These are phyloP conservation scores for Penicillium hesseltinei DNA, from an alignment of 2,329 filamentous ascomycete species.

Conservation along the genomic window DNA sequence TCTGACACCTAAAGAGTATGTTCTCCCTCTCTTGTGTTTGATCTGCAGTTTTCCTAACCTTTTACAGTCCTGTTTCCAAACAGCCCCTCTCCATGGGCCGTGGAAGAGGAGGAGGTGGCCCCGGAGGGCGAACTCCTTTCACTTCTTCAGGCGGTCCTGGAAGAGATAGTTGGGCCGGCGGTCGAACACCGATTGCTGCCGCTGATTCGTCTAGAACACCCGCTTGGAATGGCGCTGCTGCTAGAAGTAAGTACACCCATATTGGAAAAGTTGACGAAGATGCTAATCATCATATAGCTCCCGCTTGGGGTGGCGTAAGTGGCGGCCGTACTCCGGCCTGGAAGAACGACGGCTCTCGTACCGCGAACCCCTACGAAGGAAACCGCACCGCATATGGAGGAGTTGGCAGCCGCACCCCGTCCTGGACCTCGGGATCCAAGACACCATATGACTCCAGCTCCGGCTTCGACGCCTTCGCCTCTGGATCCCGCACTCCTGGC, in stretches of 20 bases:
- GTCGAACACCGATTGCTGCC: slow-evolving; percentile 66
- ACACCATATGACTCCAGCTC: slow-evolving; percentile 68
- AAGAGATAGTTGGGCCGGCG: slow-evolving; percentile 58
- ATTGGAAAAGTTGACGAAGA: not conserved
- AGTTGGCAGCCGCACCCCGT: slow-evolving; percentile 65
- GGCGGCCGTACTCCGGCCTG: slow-evolving; percentile 52
- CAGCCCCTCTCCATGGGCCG: slow-evolving; percentile 70
- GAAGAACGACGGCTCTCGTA: slow-evolving; percentile 58
- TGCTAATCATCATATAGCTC: slow-evolving; percentile 34
- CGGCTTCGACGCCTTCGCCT: slow-evolving; percentile 64
- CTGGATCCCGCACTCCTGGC: slow-evolving; percentile 74
- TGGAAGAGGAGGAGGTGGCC: slow-evolving; percentile 37
- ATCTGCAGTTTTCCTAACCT: slow-evolving; percentile 13
- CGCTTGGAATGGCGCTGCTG: slow-evolving; percentile 64
- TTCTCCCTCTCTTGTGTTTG: slow-evolving; percentile 12
- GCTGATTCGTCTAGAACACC: slow-evolving; percentile 67
- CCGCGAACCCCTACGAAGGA: slow-evolving; percentile 63
- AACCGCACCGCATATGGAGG: slow-evolving; percentile 73
- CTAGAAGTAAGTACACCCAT: slow-evolving; percentile 56
- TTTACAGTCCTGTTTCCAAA: slow-evolving; percentile 60
- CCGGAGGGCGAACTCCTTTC: slow-evolving; percentile 44
- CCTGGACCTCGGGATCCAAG: slow-evolving; percentile 75
- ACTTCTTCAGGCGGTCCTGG: slow-evolving; percentile 47
- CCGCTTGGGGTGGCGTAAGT: slow-evolving; percentile 45
- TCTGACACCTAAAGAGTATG: slow-evolving; percentile 80